Base-by-base conservation (phyloP, 2,329 filamentous ascomycete genomes). In the Aureobasidium uvarum region DNA sequence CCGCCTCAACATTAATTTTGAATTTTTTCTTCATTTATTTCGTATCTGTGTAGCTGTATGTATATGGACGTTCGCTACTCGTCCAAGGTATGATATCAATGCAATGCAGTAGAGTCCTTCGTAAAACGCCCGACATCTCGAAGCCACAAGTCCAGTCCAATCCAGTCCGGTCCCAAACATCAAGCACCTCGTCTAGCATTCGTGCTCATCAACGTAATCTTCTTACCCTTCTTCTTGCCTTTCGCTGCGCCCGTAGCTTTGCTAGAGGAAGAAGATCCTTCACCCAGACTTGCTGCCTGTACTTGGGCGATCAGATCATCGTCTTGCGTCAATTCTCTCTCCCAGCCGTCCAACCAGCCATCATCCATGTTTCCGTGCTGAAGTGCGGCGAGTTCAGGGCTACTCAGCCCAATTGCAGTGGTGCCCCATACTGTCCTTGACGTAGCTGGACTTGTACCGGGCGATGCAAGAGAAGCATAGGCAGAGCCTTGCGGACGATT, bases 361-460 rank as follows among this genome's bases (percentile, higher is more conserved):
- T 97, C 93, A 68, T 92, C 86, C 2, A 76, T 68, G n/a, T 77
- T 71, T 45, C 78, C 76, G 3, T 77, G 76, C 33, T 78, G 74
- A 13, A 77, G 67, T 2, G 81, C 74, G 33, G 77, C 77, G 33
- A 86, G 71, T 13, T 84, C 83, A 1, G 87, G 86, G 3, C 86
- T 87, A 0, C 78, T 79, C 0, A 86, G 80, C 2, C 80, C 73
- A 2, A 96, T 79, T 0, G 84, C 86, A 3, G 85, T 83, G 0
- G 94, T 98, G n/a, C 94, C 94, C 94, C 94, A 98, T 0, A 98
- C 91, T 0, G 94, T 98, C 68, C 87, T 87, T 46, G 85, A 81
- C 0, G 86, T 85, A 7, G 86, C 88, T 0, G 93, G 92, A 68
- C 90, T 96, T 1, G 90, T 93, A 4, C 91, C 93, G 70, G 93